phyloP scores from a whole-genome alignment of 441 rosid genomes.

The Populus hybrid region DNA sequence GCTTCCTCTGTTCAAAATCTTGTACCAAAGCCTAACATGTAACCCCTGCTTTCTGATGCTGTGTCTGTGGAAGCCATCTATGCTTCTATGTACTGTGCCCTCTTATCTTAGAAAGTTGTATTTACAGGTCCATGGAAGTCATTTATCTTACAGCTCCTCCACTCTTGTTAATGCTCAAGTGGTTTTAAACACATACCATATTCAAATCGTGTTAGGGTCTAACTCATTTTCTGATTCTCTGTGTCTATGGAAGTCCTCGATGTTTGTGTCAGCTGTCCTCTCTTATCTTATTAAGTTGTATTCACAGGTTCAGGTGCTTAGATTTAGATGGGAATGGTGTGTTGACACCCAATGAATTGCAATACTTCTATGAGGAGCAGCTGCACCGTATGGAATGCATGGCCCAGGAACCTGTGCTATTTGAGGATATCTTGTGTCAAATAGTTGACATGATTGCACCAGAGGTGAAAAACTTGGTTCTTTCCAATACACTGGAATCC shows the following conservation, averaged over 20 bases:
- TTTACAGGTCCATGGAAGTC: no score
- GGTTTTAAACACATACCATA: not conserved
- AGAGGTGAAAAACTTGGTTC: conserved; percentile 40
- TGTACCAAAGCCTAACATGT: not conserved
- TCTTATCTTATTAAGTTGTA: conserved; percentile 8
- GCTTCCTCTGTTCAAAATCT: not conserved
- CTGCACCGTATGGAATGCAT: conserved; percentile 98
- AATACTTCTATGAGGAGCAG: conserved; percentile 93
- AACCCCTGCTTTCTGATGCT: not conserved
- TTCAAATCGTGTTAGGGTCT: not conserved
- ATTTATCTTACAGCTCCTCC: not conserved
- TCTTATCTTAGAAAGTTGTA: no score
- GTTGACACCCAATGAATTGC: conserved; percentile 78
- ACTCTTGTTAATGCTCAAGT: not conserved
- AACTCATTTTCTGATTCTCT: not conserved
- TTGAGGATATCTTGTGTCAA: conserved; percentile 95
- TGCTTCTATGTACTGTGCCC: no score
- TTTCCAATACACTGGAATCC: not conserved
- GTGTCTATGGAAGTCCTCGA: conserved; percentile 3
- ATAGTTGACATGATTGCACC: conserved; percentile 91
- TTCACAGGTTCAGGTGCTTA: conserved; percentile 84
- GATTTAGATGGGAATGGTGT: conserved; percentile 95
- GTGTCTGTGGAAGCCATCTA: no score
- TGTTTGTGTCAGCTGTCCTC: not conserved
- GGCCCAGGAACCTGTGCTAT: conserved; percentile 91